phyloP scores from a whole-genome alignment of 2,329 filamentous ascomycete species.

The Torrubiellomyces zombiae region DNA sequence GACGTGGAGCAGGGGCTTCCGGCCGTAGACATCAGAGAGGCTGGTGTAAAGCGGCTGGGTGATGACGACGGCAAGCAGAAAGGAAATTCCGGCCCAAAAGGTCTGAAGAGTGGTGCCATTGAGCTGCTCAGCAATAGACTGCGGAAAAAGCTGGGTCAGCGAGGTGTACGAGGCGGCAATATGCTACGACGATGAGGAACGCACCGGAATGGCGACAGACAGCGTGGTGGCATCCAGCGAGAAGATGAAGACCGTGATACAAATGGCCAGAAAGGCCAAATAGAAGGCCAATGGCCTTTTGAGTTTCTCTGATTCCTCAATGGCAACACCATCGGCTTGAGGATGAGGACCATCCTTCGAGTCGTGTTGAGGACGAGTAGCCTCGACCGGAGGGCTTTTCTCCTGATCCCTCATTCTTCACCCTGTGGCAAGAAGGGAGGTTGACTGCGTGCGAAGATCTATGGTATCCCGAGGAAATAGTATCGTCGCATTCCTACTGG shows the following conservation, averaged over 20 bases:
- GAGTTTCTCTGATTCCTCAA: not conserved
- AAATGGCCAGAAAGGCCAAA: not conserved
- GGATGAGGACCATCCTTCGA: no score
- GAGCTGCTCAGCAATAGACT: conserved; percentile 29
- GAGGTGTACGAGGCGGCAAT: no score
- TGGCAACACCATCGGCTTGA: not conserved
- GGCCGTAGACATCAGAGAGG: conserved; percentile 17
- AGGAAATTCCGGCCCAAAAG: conserved; percentile 57
- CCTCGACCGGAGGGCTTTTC: no score
- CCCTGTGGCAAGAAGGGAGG: no score
- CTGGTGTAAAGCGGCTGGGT: conserved; percentile 29
- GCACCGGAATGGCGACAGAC: not conserved
- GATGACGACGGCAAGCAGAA: conserved; percentile 46
- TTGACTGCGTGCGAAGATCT: not conserved
- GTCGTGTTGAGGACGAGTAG: no score
- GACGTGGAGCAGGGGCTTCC: conserved; percentile 14
- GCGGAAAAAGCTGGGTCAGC: no score
- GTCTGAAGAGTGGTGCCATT: conserved; percentile 40
- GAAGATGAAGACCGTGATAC: not conserved
- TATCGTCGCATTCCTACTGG: no score
- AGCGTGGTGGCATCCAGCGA: not conserved
- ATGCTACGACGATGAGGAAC: no score
- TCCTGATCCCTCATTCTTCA: no score
- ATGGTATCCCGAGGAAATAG: not conserved
- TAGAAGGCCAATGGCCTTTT: not conserved